Conservation (phyloP, 2,329 filamentous ascomycete species). For the Botrytis paeoniae region DNA sequence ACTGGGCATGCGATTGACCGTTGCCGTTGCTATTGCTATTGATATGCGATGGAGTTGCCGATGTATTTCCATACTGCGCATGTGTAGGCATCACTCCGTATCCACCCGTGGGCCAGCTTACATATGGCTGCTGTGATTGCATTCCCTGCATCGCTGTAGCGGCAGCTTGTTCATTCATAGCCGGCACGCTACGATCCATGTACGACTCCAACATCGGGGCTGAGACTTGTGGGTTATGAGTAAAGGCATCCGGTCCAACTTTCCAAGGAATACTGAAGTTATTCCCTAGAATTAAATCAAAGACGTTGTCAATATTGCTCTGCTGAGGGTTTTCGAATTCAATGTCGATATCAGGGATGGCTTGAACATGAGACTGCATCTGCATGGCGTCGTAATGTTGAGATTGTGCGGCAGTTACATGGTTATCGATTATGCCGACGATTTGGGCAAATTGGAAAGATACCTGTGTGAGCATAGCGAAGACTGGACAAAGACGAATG, state of each 20-base stretch:
- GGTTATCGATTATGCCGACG: slow-evolving; percentile 33
- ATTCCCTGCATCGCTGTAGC: background rate
- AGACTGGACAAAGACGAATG: slow-evolving; percentile 33
- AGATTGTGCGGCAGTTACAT: background rate
- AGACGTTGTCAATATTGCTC: background rate
- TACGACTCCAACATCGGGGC: background rate
- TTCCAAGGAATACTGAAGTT: slow-evolving; percentile 1
- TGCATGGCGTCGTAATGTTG: background rate
- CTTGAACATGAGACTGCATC: slow-evolving; percentile 1
- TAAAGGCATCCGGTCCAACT: slow-evolving; percentile 1
- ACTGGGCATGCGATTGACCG: background rate
- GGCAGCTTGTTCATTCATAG: background rate
- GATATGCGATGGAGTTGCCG: background rate
- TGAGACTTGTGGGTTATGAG: background rate
- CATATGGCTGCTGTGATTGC: background rate
- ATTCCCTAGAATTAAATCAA: slow-evolving; percentile 1
- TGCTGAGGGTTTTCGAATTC: background rate
- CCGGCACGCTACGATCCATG: background rate
- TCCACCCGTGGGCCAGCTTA: slow-evolving; percentile 7
- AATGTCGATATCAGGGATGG: slow-evolving; percentile 1
- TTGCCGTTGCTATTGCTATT: background rate
- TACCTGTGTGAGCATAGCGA: slow-evolving; percentile 34
- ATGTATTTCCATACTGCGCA: background rate
- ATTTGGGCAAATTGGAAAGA: slow-evolving; percentile 36
- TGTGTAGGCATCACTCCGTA: background rate